These are phyloP conservation scores for Podospora anserina DNA, from an alignment of 495 filamentous ascomycete species.

Conservation along the genomic window DNA sequence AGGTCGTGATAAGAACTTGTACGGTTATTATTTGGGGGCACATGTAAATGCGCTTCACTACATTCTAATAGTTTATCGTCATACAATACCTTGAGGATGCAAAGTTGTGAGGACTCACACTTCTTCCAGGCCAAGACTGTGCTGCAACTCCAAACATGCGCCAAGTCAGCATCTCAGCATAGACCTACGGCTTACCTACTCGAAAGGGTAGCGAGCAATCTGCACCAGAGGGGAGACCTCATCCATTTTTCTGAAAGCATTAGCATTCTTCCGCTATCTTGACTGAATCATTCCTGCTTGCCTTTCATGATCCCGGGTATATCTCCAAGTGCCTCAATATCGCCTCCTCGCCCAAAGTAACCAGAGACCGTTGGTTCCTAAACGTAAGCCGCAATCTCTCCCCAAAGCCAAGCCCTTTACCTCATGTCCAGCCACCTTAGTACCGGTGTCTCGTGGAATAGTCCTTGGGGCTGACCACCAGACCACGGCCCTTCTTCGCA, in stretches of 20 bases:
- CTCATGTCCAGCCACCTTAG: conserved; percentile 29
- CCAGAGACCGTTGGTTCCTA: no score
- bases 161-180: neutral
- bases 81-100: no score
- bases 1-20: neutral
- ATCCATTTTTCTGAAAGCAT: neutral
- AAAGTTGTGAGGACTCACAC: no score
- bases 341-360: no score
- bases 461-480: conserved; percentile 95
- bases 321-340: neutral
- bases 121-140: no score
- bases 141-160: neutral
- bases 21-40: neutral
- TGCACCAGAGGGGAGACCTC: neutral
- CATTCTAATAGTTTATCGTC: neutral
- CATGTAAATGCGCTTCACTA: neutral
- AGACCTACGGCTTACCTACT: neutral
- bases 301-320: neutral
- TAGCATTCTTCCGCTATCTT: conserved; percentile 2
- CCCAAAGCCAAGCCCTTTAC: neutral
- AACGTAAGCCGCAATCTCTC: neutral
- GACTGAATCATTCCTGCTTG: conserved; percentile 1
- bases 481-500: conserved; percentile 92
- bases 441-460: conserved; percentile 85
- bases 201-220: neutral